Evolutionary conservation across 1,139 yeast genomes (phyloP).

Genomic region (Saccharomyces hybrid): DNA sequence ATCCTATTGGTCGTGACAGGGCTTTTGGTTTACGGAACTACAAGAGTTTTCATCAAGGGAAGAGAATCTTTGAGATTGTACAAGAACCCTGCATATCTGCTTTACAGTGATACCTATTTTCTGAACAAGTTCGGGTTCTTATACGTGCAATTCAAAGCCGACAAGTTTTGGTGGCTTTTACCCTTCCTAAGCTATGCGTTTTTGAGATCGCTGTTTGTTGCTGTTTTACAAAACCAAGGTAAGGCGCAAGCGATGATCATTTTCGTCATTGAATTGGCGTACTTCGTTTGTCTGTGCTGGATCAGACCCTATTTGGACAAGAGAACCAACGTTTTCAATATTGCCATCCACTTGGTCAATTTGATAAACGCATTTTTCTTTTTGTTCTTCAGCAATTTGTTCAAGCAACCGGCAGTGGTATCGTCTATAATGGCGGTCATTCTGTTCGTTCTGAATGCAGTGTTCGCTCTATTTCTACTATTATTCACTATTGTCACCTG

Average conservation of each 20-base stretch:
- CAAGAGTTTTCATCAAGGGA: constrained; percentile 65
- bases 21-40: constrained; percentile 65
- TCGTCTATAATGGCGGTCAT: constrained; percentile 89
- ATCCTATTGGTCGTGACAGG: constrained; percentile 50
- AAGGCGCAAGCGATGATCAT: constrained; percentile 73
- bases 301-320: constrained; percentile 89
- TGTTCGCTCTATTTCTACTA: constrained; percentile 72
- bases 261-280: constrained; percentile 65
- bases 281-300: constrained; percentile 57
- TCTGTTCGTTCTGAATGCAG: constrained; percentile 85
- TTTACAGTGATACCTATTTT: constrained; percentile 75
- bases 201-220: constrained; percentile 74
- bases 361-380: constrained; percentile 79
- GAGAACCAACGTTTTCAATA: constrained; percentile 86
- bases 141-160: constrained; percentile 86
- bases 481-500: constrained; percentile 84
- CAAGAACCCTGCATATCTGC: constrained; percentile 86
- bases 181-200: constrained; percentile 59
- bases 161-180: constrained; percentile 72
- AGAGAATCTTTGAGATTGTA: constrained; percentile 60
- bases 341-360: constrained; percentile 71
- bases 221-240: constrained; percentile 74
- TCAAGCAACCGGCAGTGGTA: constrained; percentile 78
- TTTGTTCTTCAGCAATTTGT: constrained; percentile 79
- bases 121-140: constrained; percentile 88